Evolutionary conservation across 805 yeast genomes (phyloP), one percentile per base, ranked within the genome.

Genomic region (Saccharomycopsis capsularis): DNA sequence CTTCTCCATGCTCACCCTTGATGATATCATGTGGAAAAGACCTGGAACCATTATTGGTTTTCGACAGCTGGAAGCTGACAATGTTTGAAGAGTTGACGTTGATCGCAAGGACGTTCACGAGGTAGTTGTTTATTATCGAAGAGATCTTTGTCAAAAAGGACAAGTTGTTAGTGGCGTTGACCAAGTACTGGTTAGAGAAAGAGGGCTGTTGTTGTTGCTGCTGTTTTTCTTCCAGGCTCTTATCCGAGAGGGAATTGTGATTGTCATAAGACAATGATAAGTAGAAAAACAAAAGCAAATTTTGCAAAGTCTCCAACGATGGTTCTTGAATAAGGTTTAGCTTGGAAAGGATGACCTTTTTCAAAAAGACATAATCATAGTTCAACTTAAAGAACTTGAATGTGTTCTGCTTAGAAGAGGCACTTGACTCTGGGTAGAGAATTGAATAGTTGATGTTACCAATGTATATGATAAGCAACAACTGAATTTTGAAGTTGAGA

Each of bases 301-400:
- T 74, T 57, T 77, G 81, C 29, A 78, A 61, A 56, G 73, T 78
- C 52, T 63, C 67, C 23, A 74, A 58, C 3, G 74, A 68, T 5
- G 75, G 70, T 18, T 45, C 38, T 50, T 72, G 72, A 50, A 71
- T 67, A 39, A 72, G 73, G 59, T 75, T 74, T 51, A 76, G 68
- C 56, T 75, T 47, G 68, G 75, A 40, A 66, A 67, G 56, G 35
- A 48, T 44, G 13, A 48, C 16, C 11, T 44, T 39, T 7, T 47
- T 18, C 25, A 51, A 40, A 24, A 40, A 30, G 6, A 6, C 44
- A 40, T 35, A 48, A 24, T 45, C 44, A 34, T 52, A 52, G 30
- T 48, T 48, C 23, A 52, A 32, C 25, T 48, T 52, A 42, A 52
- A 46, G 19, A 48, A 52, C 29, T 44, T 48, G 27, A n/a, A 3